A percentile compares a stretch with the other conserved stretches of the same genome.
Evolutionary conservation across 2,329 filamentous ascomycete genomes (phyloP).

Genomic region (Cercospora nicotianae): DNA sequence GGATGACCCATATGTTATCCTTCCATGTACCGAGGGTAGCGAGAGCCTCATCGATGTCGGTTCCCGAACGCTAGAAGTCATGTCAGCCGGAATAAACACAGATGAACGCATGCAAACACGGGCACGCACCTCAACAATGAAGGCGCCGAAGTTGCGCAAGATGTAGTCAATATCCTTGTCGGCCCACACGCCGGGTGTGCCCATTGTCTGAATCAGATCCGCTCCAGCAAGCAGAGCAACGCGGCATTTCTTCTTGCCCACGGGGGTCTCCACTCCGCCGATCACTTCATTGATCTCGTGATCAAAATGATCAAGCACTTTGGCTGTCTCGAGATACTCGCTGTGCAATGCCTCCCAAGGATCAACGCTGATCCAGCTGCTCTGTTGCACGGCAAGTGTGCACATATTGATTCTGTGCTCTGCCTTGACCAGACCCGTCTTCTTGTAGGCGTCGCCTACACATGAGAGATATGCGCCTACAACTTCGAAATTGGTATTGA

Average conservation of each 20-base stretch:
- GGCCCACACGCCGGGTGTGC: constrained; percentile 69
- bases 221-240: constrained; percentile 79
- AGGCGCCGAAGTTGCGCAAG: constrained; percentile 76
- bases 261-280: constrained; percentile 68
- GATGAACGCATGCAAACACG: neutral
- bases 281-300: constrained; percentile 80
- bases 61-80: constrained; percentile 67
- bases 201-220: constrained; percentile 55
- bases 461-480: constrained; percentile 82
- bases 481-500: constrained; percentile 76
- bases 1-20: constrained; percentile 83
- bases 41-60: constrained; percentile 83
- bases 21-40: constrained; percentile 79
- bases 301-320: constrained; percentile 87
- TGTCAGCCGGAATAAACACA: neutral
- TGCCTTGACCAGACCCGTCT: constrained; percentile 72
- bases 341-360: constrained; percentile 85
- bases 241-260: constrained; percentile 68
- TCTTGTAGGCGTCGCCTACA: constrained; percentile 76
- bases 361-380: constrained; percentile 80
- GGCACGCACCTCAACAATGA: constrained; percentile 62
- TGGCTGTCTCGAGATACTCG: constrained; percentile 83
- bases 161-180: constrained; percentile 84
- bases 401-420: constrained; percentile 83
- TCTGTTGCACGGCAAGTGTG: constrained; percentile 73